Evolutionary conservation across 768 basidiomycete genomes (phyloP).

Genomic region (Collybia mongolica): DNA sequence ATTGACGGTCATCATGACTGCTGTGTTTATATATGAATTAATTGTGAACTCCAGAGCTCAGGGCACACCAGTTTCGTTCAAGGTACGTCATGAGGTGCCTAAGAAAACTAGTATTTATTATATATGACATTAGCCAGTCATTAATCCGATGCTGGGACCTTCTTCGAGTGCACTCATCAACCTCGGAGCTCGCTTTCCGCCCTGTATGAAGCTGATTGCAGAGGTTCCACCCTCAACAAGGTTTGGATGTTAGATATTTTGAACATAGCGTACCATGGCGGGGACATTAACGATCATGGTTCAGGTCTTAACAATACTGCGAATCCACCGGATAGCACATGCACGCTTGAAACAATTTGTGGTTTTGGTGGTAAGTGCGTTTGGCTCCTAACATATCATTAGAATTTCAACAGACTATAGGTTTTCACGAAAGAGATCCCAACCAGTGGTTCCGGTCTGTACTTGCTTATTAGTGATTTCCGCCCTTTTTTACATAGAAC

Average conservation of each 20-base stretch:
- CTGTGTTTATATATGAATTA: slow-evolving; percentile 82
- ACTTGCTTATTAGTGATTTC: background rate
- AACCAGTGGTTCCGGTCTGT: slow-evolving; percentile 49
- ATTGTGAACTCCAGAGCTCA: slow-evolving; percentile 72
- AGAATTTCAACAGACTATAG: slow-evolving; percentile 14
- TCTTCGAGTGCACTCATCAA: slow-evolving; percentile 81
- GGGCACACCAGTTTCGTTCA: slow-evolving; percentile 83
- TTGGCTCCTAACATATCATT: too few species aligned
- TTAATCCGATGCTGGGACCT: slow-evolving; percentile 93
- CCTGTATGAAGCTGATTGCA: slow-evolving; percentile 81
- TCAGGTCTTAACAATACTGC: slow-evolving; percentile 82
- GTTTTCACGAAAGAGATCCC: slow-evolving; percentile 40
- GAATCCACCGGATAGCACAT: slow-evolving; percentile 68
- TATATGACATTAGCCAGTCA: slow-evolving; percentile 51
- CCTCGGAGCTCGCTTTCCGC: slow-evolving; percentile 89
- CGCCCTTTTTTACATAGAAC: background rate
- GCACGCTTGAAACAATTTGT: slow-evolving; percentile 81
- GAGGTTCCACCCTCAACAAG: slow-evolving; percentile 51
- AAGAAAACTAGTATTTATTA: background rate
- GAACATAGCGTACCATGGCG: background rate
- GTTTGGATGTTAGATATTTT: slow-evolving; percentile 53
- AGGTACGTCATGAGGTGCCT: slow-evolving; percentile 40
- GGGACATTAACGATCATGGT: background rate
- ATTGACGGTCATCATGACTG: slow-evolving; percentile 66
- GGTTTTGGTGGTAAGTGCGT: slow-evolving; percentile 71